phyloP scores from a whole-genome alignment of 495 filamentous ascomycete species.

The Bacidia gigantensis region DNA sequence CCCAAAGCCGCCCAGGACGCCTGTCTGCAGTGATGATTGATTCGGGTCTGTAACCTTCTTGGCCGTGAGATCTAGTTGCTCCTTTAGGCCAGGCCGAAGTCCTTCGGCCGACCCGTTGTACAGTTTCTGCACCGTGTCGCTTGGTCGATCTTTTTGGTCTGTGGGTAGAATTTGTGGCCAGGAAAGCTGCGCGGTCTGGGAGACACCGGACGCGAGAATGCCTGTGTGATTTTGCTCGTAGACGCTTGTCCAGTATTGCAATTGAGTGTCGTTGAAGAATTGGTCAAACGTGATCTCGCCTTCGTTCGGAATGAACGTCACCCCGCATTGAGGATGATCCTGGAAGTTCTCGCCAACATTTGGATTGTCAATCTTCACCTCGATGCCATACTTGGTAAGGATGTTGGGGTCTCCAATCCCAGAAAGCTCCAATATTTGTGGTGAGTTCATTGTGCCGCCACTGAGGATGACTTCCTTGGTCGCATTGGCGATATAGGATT shows the following conservation, averaged over 20 bases:
- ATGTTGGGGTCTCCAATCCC: slow-evolving; percentile 43
- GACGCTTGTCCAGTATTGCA: not conserved
- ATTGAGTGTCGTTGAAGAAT: not conserved
- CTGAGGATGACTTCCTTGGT: slow-evolving; percentile 50
- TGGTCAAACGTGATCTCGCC: slow-evolving; percentile 9
- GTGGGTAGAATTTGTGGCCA: slow-evolving; percentile 6
- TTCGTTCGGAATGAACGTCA: slow-evolving; percentile 8
- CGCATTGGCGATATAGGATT: slow-evolving; percentile 24
- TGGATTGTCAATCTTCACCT: slow-evolving; percentile 27
- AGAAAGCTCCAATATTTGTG: slow-evolving; percentile 48
- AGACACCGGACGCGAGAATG: slow-evolving; percentile 6
- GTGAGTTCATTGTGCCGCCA: slow-evolving; percentile 47
- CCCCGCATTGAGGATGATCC: slow-evolving; percentile 26
- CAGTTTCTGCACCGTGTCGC: slow-evolving; percentile 6
- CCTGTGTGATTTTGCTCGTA: slow-evolving; percentile 8
- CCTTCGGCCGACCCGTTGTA: slow-evolving; percentile 1
- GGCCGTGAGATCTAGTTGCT: not conserved
- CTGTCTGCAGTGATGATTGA: not conserved
- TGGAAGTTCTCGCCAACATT: slow-evolving; percentile 38
- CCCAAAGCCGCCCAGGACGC: not conserved
- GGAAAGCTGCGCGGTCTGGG: slow-evolving; percentile 15
- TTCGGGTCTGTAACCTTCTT: not conserved
- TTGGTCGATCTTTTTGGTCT: slow-evolving; percentile 2
- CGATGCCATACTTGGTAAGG: slow-evolving; percentile 31
- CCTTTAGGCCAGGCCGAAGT: not conserved